Evolutionary conservation across 257 asterid genomes (phyloP).

Genomic region (Nyctanthes arbortristis): DNA sequence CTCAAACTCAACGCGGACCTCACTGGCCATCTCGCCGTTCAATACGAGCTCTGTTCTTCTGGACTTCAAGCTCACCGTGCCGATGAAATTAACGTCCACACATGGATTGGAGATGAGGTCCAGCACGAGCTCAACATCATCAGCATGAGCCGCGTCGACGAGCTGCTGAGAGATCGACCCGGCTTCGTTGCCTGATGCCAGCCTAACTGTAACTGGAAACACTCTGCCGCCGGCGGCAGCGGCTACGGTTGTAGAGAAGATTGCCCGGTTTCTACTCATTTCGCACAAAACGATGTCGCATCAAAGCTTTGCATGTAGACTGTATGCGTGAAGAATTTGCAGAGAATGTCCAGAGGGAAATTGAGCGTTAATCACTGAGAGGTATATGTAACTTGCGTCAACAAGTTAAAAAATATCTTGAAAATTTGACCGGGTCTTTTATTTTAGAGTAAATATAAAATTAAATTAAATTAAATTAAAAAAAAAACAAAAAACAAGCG

Average conservation of each 20-base stretch:
- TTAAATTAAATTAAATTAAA: too few species aligned
- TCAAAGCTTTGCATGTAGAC: conserved; percentile 15
- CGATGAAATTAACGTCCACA: conserved; percentile 63
- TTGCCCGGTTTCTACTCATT: conserved; percentile 27
- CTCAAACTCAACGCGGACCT: conserved; percentile 58
- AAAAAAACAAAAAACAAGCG: too few species aligned
- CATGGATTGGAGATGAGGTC: conserved; percentile 48
- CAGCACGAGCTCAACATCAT: conserved; percentile 43
- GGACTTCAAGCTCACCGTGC: conserved; percentile 55
- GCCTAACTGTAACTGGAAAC: conserved; percentile 33
- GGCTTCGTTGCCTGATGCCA: conserved; percentile 22
- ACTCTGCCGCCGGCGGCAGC: conserved; percentile 22
- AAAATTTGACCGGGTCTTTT: conserved; percentile 1
- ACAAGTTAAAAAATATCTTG: neutral
- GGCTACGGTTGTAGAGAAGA: conserved; percentile 17
- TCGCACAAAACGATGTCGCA: neutral
- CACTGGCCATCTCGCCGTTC: conserved; percentile 57
- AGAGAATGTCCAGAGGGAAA: neutral
- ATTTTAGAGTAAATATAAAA: too few species aligned
- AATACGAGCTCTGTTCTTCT: conserved; percentile 60
- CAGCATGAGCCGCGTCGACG: conserved; percentile 53
- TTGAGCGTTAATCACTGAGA: neutral
- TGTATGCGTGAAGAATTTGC: neutral
- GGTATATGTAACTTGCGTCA: neutral
- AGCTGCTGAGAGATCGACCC: conserved; percentile 62